Evolutionary conservation across 1,284 basidiomycete genomes (phyloP), one percentile per base, ranked within the genome.

Genomic region (Cryptococcus sp.): DNA sequence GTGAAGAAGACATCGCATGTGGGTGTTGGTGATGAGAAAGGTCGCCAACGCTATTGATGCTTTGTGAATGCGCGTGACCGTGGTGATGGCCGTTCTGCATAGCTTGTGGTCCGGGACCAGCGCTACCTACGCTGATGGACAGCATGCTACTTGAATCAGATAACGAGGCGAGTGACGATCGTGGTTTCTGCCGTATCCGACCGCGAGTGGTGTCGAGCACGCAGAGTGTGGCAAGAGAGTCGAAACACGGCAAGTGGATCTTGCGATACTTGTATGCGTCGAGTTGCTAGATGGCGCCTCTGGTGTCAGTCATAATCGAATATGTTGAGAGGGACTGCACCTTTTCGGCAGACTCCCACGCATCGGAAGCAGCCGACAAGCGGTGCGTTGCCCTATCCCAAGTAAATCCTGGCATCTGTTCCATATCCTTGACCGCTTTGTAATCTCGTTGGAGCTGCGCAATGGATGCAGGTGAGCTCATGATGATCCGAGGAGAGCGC

Each of bases 201-300:
- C 17, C 25, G 66, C 61, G 19, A 38, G 23, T 40, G 40, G 35
- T 47, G 42, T 49, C 49, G n/a, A 46, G 10, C 11, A 69, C 57
- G 54, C 74, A 76, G 3, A 76, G 61, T 0, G 71, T 47, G 3
- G 63, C 59, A 3, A 76, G 60, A 5, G 64, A 57, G 44, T 75
- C 70, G 59, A 65, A 76, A 27, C 59, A 67, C 10, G 73, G 72
- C 16, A 76, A 54, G 42, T 73, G 66, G 44, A 76, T 72, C 58
- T 72, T 72, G 41, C 66, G 67, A 39, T 62, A 65, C 57, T 73
- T 75, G 54, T 67, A 63, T 2, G 65, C 62, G 17, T 74, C 71
- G 17, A 61, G 52, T 56, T 67, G 58, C 60, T 64, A 38, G 8
- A 5, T 10, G 31, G 8, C 13, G 31, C 5, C 31, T 35, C 31